Evolutionary conservation across 2,329 filamentous ascomycete genomes (phyloP).

Genomic region (Pseudogymnoascus sp.): DNA sequence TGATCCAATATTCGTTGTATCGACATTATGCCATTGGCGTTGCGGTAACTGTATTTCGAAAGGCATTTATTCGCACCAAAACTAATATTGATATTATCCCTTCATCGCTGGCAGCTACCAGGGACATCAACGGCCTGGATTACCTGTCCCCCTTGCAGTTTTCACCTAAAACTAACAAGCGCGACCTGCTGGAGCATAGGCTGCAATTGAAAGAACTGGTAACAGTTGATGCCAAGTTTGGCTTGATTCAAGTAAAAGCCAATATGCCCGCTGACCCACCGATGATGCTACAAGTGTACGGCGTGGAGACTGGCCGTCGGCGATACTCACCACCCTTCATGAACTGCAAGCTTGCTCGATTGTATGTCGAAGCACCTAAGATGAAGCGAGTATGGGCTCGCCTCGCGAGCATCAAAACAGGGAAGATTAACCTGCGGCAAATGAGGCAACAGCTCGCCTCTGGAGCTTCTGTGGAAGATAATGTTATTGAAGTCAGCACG

Average conservation of each 20-base stretch:
- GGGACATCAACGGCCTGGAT: conserved; percentile 10
- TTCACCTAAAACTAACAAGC: conserved; percentile 16
- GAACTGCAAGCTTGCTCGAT: conserved; percentile 64
- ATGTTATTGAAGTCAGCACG: conserved; percentile 71
- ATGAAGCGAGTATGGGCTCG: conserved; percentile 80
- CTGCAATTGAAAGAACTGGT: conserved; percentile 51
- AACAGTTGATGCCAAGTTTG: conserved; percentile 72
- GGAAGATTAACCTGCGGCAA: conserved; percentile 73
- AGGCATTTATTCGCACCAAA: conserved; percentile 53
- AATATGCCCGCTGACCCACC: conserved; percentile 83
- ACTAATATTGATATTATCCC: conserved; percentile 31
- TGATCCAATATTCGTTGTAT: conserved; percentile 85
- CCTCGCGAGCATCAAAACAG: conserved; percentile 71
- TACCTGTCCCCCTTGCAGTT: conserved; percentile 22
- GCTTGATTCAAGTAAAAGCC: conserved; percentile 79
- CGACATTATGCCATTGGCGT: conserved; percentile 85
- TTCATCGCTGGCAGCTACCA: conserved; percentile 8
- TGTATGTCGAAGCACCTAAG: conserved; percentile 81
- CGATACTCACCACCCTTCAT: conserved; percentile 81
- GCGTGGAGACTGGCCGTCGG: conserved; percentile 73
- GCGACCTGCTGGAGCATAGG: conserved; percentile 9
- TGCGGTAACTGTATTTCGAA: conserved; percentile 64
- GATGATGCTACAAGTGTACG: conserved; percentile 82
- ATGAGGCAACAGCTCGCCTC: conserved; percentile 57
- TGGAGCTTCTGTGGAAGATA: conserved; percentile 58